Evolutionary conservation across 2,329 filamentous ascomycete species (phyloP).

Genomic region (Dactylella cylindrospora): DNA sequence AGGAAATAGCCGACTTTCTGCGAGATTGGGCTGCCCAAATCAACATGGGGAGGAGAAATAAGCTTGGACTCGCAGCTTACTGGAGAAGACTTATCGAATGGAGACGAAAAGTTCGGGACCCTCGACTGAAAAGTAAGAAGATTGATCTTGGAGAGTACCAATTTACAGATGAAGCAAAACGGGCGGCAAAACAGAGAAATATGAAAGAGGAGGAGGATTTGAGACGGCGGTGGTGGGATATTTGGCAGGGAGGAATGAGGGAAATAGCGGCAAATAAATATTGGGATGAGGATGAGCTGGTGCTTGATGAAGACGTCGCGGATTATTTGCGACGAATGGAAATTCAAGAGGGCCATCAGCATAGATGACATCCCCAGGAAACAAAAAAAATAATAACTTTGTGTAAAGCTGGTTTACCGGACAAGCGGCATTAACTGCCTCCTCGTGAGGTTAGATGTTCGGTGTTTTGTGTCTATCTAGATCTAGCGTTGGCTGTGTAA

Average conservation of each 20-base stretch:
- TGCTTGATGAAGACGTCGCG: neutral
- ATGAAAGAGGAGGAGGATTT: slow-evolving; percentile 17
- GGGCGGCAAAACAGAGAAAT: slow-evolving; percentile 2
- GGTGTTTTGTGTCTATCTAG: no score
- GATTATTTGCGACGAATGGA: slow-evolving; percentile 2
- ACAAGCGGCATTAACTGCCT: no score
- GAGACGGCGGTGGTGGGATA: slow-evolving; percentile 33
- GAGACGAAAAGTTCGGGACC: slow-evolving; percentile 35
- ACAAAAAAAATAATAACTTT: no score
- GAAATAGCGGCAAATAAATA: slow-evolving; percentile 30
- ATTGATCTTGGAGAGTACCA: slow-evolving; percentile 26
- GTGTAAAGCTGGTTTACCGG: no score
- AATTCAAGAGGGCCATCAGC: no score
- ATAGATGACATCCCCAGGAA: no score
- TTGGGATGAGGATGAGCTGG: slow-evolving; percentile 36
- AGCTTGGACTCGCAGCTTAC: slow-evolving; percentile 32
- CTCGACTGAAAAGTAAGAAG: slow-evolving; percentile 24
- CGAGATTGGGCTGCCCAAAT: slow-evolving; percentile 28
- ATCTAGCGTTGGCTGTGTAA: no score
- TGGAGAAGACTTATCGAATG: slow-evolving; percentile 35
- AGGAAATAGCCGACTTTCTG: slow-evolving; percentile 36
- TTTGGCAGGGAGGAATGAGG: slow-evolving; percentile 38
- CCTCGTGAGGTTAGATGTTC: no score
- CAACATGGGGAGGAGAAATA: slow-evolving; percentile 36
- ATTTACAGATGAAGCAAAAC: slow-evolving; percentile 19